Evolutionary conservation across 2,329 filamentous ascomycete species (phyloP), one percentile per base, ranked within the genome.

Genomic region (Diatrype stigma): DNA sequence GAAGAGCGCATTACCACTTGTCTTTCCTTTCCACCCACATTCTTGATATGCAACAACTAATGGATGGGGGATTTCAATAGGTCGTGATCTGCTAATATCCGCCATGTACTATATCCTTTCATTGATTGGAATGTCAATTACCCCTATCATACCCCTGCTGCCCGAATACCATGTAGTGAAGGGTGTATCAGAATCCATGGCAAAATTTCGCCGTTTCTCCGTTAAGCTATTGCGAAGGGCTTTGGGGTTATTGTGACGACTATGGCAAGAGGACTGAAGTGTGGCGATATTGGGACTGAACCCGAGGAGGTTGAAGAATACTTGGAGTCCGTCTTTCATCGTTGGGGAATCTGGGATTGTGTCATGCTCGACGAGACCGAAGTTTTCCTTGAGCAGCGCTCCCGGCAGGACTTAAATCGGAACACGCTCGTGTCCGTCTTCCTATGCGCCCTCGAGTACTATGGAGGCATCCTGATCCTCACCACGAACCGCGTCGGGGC

Each of bases 381-480:
- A 16, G 57, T 56, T 2, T 63, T 61, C 38, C 54, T 63, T 1
- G 55, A 60, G 40, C 47, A 62, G 37, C 45, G 60, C 3, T 54
- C 46, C 2, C 30, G 56, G 1, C 23, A 34, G 14, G 51, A 60
- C 28, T 55, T 61, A 2, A 26, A 57, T 1, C 54, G 60, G 1
- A 63, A 63, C 23, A 56, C 56, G 0, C 49, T 61, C 0, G 60
- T 60, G 1, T 62, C 59, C 0, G 67, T 68, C 11, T 66, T 70
- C 46, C 63, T 75, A 14, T 66, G 70, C 14, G 62, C 63, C 6
- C 57, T 75, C 3, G 67, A 72, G 28, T 73, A 74, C 51, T 74
- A 73, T 47, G 59, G 67, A 14, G 73, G 73, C 35, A 70, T 75
- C 49, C 59, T 71, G 3, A 68, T 74, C 50, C 63, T 74, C 0